Base-by-base conservation (phyloP, 768 basidiomycete genomes). In the Infundibulicybe gibba region DNA sequence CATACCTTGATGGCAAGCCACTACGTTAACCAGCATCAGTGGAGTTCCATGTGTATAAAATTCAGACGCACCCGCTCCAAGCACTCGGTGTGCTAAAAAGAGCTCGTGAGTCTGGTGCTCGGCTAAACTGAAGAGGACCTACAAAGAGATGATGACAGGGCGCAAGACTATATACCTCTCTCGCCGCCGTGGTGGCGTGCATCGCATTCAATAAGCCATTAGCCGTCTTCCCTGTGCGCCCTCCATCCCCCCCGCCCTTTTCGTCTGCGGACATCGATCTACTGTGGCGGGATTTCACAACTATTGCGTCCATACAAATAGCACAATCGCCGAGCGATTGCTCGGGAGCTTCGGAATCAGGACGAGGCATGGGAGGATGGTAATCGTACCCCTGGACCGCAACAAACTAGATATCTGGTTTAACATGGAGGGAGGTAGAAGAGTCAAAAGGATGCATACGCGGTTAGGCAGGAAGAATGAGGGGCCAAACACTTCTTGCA, bases 81-180 rank as follows among this genome's bases (percentile, higher is more conserved):
- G 69, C 92, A 94, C 16, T 85, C 84, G 0, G 91, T 93, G 58
- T 94, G 92, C 87, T 90, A 44, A 14, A 16, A 51, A 19, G 12
- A 33, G 41, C 35, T 10, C 14, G 11, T 13, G 5, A 31, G 6
- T 35, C 14, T 12, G n/a, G 10, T 3, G 12, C 6, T 46, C 11
- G 37, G 6, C 21, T 15, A 47, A 16, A 43, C 40, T 41, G 45
- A 11, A 35, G 21, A 53, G 20, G 17, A 76, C 87, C 68, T 55
- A 90, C 88, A 64, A 94, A 94, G 54, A 94, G 57, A 73, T 94
- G 92, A 57, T 85, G 81, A 67, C 92, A 94, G 1, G 92, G 92
- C 2, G 92, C 90, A 50, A 93, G 67, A 58, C 92, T 92, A 54
- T 94, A 94, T 45, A 68, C 76, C 61, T 84, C 83, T 54, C 83